Percentiles rank a stretch among this genome's conserved stretches.
Conservation (phyloP, 495 filamentous ascomycete species). For the Penicillium crystallinum region DNA sequence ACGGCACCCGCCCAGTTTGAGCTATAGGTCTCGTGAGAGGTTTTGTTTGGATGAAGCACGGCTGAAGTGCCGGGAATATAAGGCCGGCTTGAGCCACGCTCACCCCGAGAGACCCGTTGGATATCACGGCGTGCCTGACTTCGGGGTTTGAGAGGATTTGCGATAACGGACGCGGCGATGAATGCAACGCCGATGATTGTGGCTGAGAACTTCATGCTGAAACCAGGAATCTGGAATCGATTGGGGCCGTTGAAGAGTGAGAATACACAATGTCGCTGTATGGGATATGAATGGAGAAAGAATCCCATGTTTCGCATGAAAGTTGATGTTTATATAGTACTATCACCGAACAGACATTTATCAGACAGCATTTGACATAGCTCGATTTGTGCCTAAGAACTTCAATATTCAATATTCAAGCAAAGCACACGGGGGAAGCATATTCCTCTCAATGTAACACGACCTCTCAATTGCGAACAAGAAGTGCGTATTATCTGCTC, state of each 20-base stretch:
- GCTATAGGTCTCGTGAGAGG: slow-evolving; percentile 37
- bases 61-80: slow-evolving; percentile 22
- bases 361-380: no score
- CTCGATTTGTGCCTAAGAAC: no score
- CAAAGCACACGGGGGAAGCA: no score
- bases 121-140: slow-evolving; percentile 7
- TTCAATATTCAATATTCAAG: no score
- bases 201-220: slow-evolving; percentile 28
- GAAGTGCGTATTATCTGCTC: not conserved
- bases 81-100: not conserved
- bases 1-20: slow-evolving; percentile 54
- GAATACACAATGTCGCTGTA: not conserved
- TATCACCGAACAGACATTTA: no score
- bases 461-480: no score
- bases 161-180: slow-evolving; percentile 17
- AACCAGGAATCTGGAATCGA: slow-evolving; percentile 7
- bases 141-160: slow-evolving; percentile 19
- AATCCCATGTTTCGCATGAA: no score
- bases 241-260: not conserved
- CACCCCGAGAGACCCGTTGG: slow-evolving; percentile 8
- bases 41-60: slow-evolving; percentile 19
- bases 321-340: no score
- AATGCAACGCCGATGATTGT: slow-evolving; percentile 14
- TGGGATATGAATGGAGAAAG: not conserved
- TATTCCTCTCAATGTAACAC: no score